These are phyloP conservation scores for Thielaviopsis punctulata DNA, from an alignment of 2,329 filamentous ascomycete species.

Conservation along the genomic window DNA sequence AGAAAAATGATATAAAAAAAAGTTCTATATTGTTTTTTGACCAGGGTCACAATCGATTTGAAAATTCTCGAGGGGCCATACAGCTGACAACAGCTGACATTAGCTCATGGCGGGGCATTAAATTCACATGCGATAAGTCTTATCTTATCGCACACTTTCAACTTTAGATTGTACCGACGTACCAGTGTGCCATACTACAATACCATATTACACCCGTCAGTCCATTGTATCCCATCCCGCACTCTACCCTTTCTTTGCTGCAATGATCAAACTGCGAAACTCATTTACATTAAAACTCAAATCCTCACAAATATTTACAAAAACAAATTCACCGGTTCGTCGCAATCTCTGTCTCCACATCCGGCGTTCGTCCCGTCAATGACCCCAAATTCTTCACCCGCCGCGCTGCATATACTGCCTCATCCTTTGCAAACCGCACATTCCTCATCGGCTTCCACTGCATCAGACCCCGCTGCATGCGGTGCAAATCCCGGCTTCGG, in stretches of 20 bases:
- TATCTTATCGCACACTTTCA: constrained; percentile 11
- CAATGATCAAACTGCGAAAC: too few species aligned
- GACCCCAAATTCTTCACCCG: constrained; percentile 63
- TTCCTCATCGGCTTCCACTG: constrained; percentile 89
- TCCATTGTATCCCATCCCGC: too few species aligned
- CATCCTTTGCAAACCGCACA: constrained; percentile 70
- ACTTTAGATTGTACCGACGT: neutral
- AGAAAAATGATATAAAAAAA: constrained; percentile 8
- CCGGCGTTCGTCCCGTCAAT: constrained; percentile 66
- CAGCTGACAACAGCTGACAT: neutral
- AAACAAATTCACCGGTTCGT: constrained; percentile 1
- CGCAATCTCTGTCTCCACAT: constrained; percentile 57
- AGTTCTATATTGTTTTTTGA: constrained; percentile 3
- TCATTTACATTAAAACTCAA: neutral
- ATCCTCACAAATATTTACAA: neutral
- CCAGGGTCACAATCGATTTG: constrained; percentile 5
- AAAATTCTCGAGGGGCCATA: constrained; percentile 9
- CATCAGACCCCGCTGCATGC: constrained; percentile 81
- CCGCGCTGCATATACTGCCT: constrained; percentile 60
- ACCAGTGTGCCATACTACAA: too few species aligned
- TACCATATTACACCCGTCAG: too few species aligned
- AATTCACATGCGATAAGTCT: neutral
- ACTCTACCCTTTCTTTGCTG: too few species aligned
- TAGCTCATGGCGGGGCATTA: neutral
- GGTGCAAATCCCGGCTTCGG: constrained; percentile 57